phyloP scores from a whole-genome alignment of 2,329 filamentous ascomycete genomes.

The Cladosporium sp. region DNA sequence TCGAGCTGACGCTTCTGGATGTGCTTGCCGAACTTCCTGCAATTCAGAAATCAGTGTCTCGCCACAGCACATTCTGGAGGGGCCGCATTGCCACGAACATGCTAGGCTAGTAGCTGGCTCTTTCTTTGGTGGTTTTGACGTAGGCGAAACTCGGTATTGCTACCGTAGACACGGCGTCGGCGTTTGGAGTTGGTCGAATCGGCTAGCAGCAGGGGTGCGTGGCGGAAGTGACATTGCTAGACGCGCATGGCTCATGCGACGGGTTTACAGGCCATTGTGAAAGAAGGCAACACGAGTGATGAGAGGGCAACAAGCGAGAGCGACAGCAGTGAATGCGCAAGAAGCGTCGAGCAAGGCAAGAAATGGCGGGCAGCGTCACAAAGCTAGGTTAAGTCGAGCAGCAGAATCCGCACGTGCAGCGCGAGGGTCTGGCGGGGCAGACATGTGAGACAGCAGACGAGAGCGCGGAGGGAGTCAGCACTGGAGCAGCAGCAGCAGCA shows the following conservation, averaged over 20 bases:
- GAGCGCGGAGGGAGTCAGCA: no score
- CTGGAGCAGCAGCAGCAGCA: no score
- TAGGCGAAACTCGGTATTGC: neutral
- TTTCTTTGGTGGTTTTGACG: neutral
- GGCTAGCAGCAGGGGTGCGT: neutral
- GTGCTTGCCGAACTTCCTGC: conserved; percentile 99
- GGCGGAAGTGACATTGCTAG: conserved; percentile 8
- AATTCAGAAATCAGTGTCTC: neutral
- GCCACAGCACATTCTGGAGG: neutral
- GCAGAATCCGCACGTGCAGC: conserved; percentile 4
- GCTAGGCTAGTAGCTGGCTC: neutral
- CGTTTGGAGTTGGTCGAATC: neutral
- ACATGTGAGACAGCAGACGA: neutral
- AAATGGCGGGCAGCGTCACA: conserved; percentile 10
- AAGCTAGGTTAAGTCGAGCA: neutral
- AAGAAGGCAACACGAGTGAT: neutral
- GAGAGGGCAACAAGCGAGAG: neutral
- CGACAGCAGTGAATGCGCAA: neutral
- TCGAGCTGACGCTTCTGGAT: conserved; percentile 99
- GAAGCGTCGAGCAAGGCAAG: neutral
- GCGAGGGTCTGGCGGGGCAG: neutral
- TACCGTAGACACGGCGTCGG: neutral
- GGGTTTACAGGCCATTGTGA: neutral
- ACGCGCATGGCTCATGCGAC: neutral
- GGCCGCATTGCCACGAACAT: neutral